Conservation (phyloP, 805 yeast species). For the Lipomyces starkeyi region DNA sequence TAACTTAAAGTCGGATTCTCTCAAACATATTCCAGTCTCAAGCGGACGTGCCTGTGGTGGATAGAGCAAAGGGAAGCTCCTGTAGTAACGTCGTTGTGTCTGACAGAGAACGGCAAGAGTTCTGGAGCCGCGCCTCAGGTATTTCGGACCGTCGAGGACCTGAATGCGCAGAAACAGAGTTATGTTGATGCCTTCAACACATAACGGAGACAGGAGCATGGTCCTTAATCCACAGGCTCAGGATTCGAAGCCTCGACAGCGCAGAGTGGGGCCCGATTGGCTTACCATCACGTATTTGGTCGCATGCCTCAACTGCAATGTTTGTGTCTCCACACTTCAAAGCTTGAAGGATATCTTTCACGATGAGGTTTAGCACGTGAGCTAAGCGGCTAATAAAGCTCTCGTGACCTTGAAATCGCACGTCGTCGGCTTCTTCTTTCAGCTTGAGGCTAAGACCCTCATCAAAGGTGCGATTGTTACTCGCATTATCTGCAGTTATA, state of each 20-base stretch:
- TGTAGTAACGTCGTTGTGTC: too few relatives aligned
- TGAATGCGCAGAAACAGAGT: too few relatives aligned
- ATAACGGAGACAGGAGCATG: too few relatives aligned
- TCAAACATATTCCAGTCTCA: too few relatives aligned
- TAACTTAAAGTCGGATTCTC: too few relatives aligned
- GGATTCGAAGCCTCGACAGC: not conserved
- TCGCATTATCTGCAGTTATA: not conserved
- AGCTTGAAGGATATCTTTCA: not conserved
- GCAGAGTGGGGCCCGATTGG: not conserved
- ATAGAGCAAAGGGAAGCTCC: too few relatives aligned
- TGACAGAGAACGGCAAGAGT: too few relatives aligned
- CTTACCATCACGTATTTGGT: not conserved
- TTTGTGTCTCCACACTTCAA: constrained; percentile 3
- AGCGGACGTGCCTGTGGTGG: too few relatives aligned
- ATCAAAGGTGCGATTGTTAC: not conserved
- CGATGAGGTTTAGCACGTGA: not conserved
- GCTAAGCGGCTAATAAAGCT: constrained; percentile 8
- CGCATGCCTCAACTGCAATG: constrained; percentile 7
- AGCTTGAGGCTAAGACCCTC: not conserved
- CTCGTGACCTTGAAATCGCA: constrained; percentile 10
- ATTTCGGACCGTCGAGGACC: too few relatives aligned
- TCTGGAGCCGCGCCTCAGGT: too few relatives aligned
- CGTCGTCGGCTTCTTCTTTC: not conserved
- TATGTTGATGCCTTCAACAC: too few relatives aligned
- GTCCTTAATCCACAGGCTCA: not conserved